These are phyloP conservation scores for Setaria italica DNA, from an alignment of 202 grass and related monocot genomes.

Conservation along the genomic window DNA sequence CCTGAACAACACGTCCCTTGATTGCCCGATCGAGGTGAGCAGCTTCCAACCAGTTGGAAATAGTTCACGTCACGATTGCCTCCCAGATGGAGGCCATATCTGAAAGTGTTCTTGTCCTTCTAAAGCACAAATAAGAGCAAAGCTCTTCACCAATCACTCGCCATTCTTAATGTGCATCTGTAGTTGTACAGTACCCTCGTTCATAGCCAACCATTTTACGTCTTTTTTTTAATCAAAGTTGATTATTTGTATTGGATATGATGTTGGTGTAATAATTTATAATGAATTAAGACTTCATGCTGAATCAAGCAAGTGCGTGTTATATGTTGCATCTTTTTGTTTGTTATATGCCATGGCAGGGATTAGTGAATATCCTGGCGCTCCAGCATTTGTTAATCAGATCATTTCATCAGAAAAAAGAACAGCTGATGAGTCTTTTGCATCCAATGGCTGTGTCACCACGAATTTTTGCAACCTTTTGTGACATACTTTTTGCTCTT, in stretches of 20 bases:
- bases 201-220: not conserved
- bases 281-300: not conserved
- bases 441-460: not conserved
- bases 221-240: constrained; percentile 3
- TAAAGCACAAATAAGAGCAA: constrained; percentile 46
- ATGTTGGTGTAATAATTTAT: not conserved
- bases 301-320: not conserved
- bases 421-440: not conserved
- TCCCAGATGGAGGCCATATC: constrained; percentile 23
- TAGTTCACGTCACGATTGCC: not conserved
- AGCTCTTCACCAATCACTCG: constrained; percentile 37
- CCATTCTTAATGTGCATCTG: constrained; percentile 27
- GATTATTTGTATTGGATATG: not conserved
- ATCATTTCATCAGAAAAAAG: not conserved
- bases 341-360: not conserved
- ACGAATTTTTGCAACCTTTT: not conserved
- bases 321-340: not conserved
- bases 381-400: not conserved
- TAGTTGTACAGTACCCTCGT: not conserved
- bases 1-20: constrained; percentile 33
- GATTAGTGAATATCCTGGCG: not conserved
- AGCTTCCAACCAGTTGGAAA: constrained; percentile 23
- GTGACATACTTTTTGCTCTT: not conserved
- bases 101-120: constrained; percentile 23
- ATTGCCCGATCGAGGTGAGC: constrained; percentile 22